Base-by-base conservation (phyloP, 2,329 filamentous ascomycete species). In the Gaeumannomyces sp. region DNA sequence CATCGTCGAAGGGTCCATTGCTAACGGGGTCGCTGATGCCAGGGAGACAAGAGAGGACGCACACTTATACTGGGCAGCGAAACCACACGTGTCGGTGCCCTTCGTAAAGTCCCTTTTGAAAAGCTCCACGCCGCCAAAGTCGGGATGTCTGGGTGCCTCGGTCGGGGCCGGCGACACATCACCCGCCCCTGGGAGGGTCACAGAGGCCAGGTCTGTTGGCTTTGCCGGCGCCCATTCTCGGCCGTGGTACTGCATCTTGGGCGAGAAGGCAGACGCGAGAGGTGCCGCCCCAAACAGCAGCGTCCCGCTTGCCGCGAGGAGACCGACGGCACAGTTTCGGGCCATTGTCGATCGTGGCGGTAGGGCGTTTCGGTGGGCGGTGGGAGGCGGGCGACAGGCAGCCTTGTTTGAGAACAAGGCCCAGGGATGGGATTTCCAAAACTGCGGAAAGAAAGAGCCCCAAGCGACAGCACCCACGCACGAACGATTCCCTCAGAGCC, bases 41-140 rank as follows among this genome's bases (percentile, higher is more conserved):
- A 25, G n/a, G 22, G 45, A 53, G n/a, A 10, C 19, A 45, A 2
- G 45, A 7, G 19, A 11, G 28, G 5, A 29, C 27, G 53, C 33
- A 60, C 62, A 64, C 33, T 64, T 64, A 16, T 38, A 64, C 27
- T 64, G 53, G 57, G 62, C 62, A 5, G 62, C 62, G 14, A 64
- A 64, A 6, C 62, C 62, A 28, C 62, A 64, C 19, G 62, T 64
- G 45, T 64, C 62, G 27, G 56, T 60, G 8, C 45, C 45, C 62
- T 45, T 64, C 3, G 57, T 58, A 27, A 28, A 64, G 16, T 60
- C 28, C 56, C 62, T 56, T 31, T 59, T 64, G 56, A 64, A 64
- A 3, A 64, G 57, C 16, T 64, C 62, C 31, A 64, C 19, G 22
- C 56, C 31, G 29, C 53, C 62, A 59, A 64, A 45, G 25, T 64